Conservation (phyloP, 2,329 filamentous ascomycete species). For the Parascedosporium putredinis region DNA sequence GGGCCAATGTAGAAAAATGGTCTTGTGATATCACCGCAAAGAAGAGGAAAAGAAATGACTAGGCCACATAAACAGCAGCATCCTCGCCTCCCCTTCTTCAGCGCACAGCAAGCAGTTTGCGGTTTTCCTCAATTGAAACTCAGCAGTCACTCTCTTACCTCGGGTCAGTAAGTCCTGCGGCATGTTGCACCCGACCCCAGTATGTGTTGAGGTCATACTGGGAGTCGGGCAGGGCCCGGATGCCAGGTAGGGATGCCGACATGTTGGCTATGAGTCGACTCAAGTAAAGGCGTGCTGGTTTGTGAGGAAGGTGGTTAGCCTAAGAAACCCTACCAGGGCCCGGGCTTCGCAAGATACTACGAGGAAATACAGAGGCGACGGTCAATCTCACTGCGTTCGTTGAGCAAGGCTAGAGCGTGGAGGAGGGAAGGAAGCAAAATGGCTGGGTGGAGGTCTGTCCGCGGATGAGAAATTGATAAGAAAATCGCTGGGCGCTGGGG, state of each 20-base stretch:
- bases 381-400: background rate
- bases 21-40: no score
- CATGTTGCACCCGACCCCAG: slow-evolving; percentile 87
- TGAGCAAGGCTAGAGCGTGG: background rate
- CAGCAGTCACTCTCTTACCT: slow-evolving; percentile 50
- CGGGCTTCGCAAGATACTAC: background rate
- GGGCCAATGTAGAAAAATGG: no score
- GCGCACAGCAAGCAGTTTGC: no score
- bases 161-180: slow-evolving; percentile 83
- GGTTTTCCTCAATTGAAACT: background rate
- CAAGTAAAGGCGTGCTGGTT: background rate
- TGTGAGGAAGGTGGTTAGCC: background rate
- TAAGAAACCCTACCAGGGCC: slow-evolving; percentile 6
- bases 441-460: background rate
- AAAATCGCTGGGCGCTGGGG: background rate
- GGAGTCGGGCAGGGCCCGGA: slow-evolving; percentile 77
- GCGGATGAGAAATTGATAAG: slow-evolving; percentile 1
- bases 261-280: slow-evolving; percentile 25
- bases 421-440: slow-evolving; percentile 6
- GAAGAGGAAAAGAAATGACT: no score
- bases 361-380: no score
- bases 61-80: no score
- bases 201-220: slow-evolving; percentile 90
- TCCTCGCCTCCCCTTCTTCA: no score
- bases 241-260: slow-evolving; percentile 56